Percentiles rank a stretch among this genome's conserved stretches.
Conservation (phyloP, 306 rosid genomes). For the Corylus heterophylla region DNA sequence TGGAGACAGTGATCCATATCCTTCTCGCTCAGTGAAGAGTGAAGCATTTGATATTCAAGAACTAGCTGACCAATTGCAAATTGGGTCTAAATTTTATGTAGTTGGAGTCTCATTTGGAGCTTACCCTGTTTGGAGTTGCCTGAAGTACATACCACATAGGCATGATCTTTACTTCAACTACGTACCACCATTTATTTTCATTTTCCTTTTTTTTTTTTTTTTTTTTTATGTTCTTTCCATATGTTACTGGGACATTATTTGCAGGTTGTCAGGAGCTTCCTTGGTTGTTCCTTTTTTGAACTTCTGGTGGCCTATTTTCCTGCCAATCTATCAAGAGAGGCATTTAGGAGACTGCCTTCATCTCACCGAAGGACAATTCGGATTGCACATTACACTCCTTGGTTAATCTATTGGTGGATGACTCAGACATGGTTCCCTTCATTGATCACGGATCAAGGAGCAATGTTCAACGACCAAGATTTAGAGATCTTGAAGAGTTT, state of each 20-base stretch:
- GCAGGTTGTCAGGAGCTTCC: constrained; percentile 75
- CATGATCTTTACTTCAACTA: constrained; percentile 17
- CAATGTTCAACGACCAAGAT: constrained; percentile 39
- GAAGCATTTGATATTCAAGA: constrained; percentile 90
- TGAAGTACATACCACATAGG: constrained; percentile 85
- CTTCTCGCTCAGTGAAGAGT: constrained; percentile 69
- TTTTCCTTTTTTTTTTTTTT: neutral
- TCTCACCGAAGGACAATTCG: constrained; percentile 46
- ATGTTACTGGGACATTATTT: constrained; percentile 11
- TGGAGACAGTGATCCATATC: constrained; percentile 86
- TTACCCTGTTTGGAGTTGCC: constrained; percentile 68
- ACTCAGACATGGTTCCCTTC: constrained; percentile 76
- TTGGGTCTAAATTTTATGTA: constrained; percentile 65
- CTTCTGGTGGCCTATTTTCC: constrained; percentile 77
- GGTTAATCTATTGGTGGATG: constrained; percentile 82
- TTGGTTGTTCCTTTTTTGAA: constrained; percentile 68
- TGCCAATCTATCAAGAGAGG: constrained; percentile 34
- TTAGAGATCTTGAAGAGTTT: constrained; percentile 39
- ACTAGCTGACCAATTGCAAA: constrained; percentile 67
- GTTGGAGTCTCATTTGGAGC: constrained; percentile 73
- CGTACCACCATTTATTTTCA: neutral
- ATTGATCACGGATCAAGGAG: constrained; percentile 23
- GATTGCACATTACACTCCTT: constrained; percentile 69
- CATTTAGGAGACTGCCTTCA: constrained; percentile 33
- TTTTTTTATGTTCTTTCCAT: neutral